Conservation (phyloP, 1,284 basidiomycete genomes). For the Rhodotorula glutinis region DNA sequence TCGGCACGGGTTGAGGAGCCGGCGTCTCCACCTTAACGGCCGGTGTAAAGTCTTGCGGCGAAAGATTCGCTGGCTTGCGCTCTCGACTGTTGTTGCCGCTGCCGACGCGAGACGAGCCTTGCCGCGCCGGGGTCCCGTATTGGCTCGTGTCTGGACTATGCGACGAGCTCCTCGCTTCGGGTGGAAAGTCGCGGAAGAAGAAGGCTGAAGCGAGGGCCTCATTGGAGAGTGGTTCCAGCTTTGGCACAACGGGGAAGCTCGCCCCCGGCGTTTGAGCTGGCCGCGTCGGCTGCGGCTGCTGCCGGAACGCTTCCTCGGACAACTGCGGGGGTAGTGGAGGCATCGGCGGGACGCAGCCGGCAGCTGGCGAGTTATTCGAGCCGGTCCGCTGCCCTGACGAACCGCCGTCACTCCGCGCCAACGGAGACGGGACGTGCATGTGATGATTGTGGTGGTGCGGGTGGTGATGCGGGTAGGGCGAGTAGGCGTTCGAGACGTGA, state of each 20-base stretch:
- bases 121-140: neutral
- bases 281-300: neutral
- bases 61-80: neutral
- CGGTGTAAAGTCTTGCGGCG: neutral
- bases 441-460: constrained; percentile 3
- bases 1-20: neutral
- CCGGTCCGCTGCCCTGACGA: neutral
- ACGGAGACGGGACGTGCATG: constrained; percentile 3
- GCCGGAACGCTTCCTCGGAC: neutral
- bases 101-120: neutral
- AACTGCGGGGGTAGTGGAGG: neutral
- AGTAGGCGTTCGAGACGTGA: constrained; percentile 20
- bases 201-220: constrained; percentile 18
- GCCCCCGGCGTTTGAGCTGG: too few relatives aligned
- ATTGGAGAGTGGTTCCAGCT: neutral
- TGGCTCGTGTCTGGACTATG: neutral
- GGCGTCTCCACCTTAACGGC: neutral
- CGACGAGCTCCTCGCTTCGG: constrained; percentile 1
- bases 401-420: neutral
- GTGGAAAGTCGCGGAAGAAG: constrained; percentile 22
- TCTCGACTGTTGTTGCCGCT: neutral
- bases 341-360: neutral
- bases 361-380: neutral
- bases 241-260: neutral
- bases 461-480: constrained; percentile 25